A percentile compares a stretch with the other conserved stretches of the same genome.
phyloP scores from a whole-genome alignment of 345 rosid species.

The Erodium maritimum region DNA sequence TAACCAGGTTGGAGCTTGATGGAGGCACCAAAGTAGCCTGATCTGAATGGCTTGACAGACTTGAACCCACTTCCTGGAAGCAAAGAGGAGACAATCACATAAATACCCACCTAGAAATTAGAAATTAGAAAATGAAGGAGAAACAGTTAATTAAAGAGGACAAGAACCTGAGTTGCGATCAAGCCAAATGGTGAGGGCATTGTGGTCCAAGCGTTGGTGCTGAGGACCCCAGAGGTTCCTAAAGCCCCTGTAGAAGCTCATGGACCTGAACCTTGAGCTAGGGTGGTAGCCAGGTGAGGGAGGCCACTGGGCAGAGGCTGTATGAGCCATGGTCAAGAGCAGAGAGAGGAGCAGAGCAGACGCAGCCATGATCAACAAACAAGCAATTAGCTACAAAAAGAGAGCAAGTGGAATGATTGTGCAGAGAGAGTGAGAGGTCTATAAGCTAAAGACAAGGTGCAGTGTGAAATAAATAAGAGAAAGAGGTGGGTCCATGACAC shows the following conservation, averaged over 20 bases:
- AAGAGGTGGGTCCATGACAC: too few species aligned
- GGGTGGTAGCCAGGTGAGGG: constrained; percentile 89
- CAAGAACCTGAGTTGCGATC: constrained; percentile 60
- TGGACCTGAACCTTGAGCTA: constrained; percentile 32
- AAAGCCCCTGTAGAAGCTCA: constrained; percentile 41
- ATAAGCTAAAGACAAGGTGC: too few species aligned
- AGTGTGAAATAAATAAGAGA: too few species aligned
- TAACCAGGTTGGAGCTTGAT: constrained; percentile 85
- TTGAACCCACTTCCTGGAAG: constrained; percentile 54
- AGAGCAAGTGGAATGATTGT: too few species aligned
- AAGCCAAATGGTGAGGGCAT: constrained; percentile 56
- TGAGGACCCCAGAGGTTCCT: constrained; percentile 74
- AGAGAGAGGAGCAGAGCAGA: not conserved
- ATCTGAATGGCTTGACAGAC: constrained; percentile 45
- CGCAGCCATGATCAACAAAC: too few species aligned
- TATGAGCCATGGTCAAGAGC: constrained; percentile 15
- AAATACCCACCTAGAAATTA: too few species aligned
- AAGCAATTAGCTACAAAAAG: too few species aligned
- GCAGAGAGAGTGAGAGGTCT: too few species aligned
- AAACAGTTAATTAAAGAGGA: too few species aligned
- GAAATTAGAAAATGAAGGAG: too few species aligned
- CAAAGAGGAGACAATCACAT: too few species aligned
- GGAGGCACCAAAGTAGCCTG: constrained; percentile 80
- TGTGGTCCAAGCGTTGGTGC: constrained; percentile 62
- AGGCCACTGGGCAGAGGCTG: constrained; percentile 28